These are phyloP conservation scores for Kazachstania kunashirensis DNA, from an alignment of 805 yeast species.

Conservation along the genomic window DNA sequence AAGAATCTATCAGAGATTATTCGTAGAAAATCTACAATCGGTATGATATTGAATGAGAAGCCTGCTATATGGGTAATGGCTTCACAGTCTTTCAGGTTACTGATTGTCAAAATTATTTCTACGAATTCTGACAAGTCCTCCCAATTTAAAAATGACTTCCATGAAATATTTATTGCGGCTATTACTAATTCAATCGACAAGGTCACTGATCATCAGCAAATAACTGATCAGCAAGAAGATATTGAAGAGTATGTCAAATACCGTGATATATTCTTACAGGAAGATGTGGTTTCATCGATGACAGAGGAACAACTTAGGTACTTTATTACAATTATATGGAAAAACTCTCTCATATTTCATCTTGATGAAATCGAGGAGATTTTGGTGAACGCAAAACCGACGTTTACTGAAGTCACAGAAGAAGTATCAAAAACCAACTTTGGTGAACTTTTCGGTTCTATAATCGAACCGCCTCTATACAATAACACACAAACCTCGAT, in stretches of 20 bases:
- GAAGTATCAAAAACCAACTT: conserved; percentile 35
- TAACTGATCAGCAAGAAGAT: conserved; percentile 37
- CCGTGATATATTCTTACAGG: conserved; percentile 35
- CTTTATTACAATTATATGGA: conserved; percentile 44
- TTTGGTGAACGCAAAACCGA: conserved; percentile 21
- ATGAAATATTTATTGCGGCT: conserved; percentile 26
- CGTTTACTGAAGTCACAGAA: conserved; percentile 31
- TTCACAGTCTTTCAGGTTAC: conserved; percentile 31
- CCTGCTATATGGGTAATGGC: conserved; percentile 48
- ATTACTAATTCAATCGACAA: conserved; percentile 23
- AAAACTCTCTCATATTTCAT: conserved; percentile 49
- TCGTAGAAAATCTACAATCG: conserved; percentile 33
- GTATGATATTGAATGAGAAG: conserved; percentile 6
- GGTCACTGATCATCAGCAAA: conserved; percentile 20
- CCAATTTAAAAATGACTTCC: conserved; percentile 9
- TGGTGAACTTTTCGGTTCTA: conserved; percentile 52
- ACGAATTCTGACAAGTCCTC: conserved; percentile 4
- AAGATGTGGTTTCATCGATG: conserved; percentile 27
- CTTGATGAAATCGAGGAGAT: conserved; percentile 44
- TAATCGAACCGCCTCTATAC: conserved; percentile 38
- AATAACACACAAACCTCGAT: conserved; percentile 42
- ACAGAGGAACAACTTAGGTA: conserved; percentile 31
- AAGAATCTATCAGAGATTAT: conserved; percentile 46
- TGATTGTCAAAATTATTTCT: conserved; percentile 25
- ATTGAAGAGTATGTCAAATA: conserved; percentile 36